Conservation (phyloP, 2,329 filamentous ascomycete species). For the Fusarium aywerte region DNA sequence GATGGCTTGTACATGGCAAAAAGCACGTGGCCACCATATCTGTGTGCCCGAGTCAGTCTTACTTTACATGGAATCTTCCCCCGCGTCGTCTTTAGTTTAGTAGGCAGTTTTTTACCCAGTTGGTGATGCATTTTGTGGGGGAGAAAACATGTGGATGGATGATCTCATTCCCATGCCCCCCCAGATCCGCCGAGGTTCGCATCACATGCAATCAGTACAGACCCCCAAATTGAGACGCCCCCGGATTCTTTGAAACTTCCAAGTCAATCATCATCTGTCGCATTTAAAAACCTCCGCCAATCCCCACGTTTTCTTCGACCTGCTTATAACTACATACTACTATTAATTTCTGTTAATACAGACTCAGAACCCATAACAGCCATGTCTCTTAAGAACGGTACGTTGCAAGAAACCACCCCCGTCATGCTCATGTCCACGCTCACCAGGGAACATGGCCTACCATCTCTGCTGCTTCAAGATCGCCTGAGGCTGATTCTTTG, state of each 20-base stretch:
- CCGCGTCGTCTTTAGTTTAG: slow-evolving; percentile 3
- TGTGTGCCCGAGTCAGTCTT: slow-evolving; percentile 23
- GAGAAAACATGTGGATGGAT: slow-evolving; percentile 30
- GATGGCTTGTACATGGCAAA: background rate
- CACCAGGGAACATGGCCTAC: background rate
- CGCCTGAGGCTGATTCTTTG: slow-evolving; percentile 1
- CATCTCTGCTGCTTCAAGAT: background rate
- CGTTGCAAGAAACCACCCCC: slow-evolving; percentile 40
- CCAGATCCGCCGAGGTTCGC: slow-evolving; percentile 32
- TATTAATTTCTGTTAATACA: slow-evolving; percentile 2
- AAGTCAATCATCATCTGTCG: slow-evolving; percentile 19
- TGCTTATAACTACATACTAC: slow-evolving; percentile 1
- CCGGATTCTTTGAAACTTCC: slow-evolving; percentile 13
- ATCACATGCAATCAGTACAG: slow-evolving; percentile 31
- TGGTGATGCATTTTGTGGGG: slow-evolving; percentile 24
- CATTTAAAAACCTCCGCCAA: slow-evolving; percentile 40
- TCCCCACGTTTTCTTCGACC: slow-evolving; percentile 27
- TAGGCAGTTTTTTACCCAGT: background rate
- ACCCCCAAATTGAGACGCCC: background rate
- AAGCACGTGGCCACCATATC: slow-evolving; percentile 36
- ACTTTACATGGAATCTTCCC: slow-evolving; percentile 3
- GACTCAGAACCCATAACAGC: slow-evolving; percentile 44
- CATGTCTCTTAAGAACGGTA: slow-evolving; percentile 82
- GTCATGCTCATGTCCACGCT: background rate
- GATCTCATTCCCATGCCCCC: slow-evolving; percentile 19